A percentile compares a stretch with the other conserved stretches of the same genome.
Evolutionary conservation across 768 basidiomycete genomes (phyloP).

Genomic region (Cystofilobasidium ferigula): DNA sequence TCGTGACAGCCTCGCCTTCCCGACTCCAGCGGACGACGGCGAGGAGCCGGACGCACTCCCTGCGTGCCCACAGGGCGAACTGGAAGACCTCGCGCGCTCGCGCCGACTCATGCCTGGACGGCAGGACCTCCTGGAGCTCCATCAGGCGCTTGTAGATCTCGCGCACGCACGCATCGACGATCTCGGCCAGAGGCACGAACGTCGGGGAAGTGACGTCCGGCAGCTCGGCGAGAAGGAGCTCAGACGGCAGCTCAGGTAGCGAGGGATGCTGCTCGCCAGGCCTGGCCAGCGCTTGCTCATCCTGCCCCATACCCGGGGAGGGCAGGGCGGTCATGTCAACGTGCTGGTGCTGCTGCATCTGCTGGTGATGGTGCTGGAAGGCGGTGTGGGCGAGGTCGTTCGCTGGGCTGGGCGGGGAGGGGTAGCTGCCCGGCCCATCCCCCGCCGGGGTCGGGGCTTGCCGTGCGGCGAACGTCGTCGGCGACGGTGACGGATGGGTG

Average conservation of each 20-base stretch:
- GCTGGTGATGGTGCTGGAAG: not conserved
- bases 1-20: slow-evolving; percentile 40
- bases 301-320: no score
- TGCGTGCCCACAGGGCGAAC: slow-evolving; percentile 81
- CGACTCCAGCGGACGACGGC: slow-evolving; percentile 78
- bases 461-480: not conserved
- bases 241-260: not conserved
- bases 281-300: no score
- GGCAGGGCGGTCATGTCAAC: no score
- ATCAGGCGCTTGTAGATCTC: slow-evolving; percentile 70
- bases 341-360: not conserved
- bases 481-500: not conserved
- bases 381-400: not conserved
- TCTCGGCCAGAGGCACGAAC: slow-evolving; percentile 59
- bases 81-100: slow-evolving; percentile 73
- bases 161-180: slow-evolving; percentile 65
- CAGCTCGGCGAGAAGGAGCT: slow-evolving; percentile 55
- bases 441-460: not conserved
- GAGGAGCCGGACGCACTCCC: slow-evolving; percentile 78
- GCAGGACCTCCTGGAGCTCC: slow-evolving; percentile 66
- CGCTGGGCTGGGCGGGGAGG: slow-evolving; percentile 9
- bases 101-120: slow-evolving; percentile 38
- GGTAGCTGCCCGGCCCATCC: not conserved
- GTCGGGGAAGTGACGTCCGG: slow-evolving; percentile 56
- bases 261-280: no score